These are phyloP conservation scores for Ceratobasidium sp. DNA, from an alignment of 1,284 basidiomycete species.

Conservation along the genomic window DNA sequence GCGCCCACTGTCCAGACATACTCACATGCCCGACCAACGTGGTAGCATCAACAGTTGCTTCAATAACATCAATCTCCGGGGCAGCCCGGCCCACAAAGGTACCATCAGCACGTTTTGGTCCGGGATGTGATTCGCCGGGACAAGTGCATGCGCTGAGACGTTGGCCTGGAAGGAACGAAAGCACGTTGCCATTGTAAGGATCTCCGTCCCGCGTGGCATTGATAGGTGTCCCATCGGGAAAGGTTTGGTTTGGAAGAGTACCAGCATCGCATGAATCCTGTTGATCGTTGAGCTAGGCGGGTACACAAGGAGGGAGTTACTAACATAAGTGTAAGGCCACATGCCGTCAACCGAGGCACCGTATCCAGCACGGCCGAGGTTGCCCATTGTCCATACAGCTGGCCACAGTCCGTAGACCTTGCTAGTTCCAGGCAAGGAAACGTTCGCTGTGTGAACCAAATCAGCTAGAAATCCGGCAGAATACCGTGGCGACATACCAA, in stretches of 20 bases:
- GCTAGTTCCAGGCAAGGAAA: constrained; percentile 56
- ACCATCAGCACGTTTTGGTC: constrained; percentile 47
- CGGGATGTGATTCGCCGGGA: constrained; percentile 53
- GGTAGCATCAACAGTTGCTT: constrained; percentile 43
- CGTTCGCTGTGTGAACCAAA: constrained; percentile 44
- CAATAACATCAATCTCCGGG: constrained; percentile 43
- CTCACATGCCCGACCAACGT: constrained; percentile 58
- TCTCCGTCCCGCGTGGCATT: constrained; percentile 37
- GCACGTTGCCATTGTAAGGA: constrained; percentile 50
- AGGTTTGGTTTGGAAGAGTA: constrained; percentile 52
- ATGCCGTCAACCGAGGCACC: constrained; percentile 53
- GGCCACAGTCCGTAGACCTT: constrained; percentile 51
- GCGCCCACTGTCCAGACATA: constrained; percentile 54
- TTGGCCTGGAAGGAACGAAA: constrained; percentile 59
- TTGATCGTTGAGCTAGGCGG: constrained; percentile 43
- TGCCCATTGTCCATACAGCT: constrained; percentile 74
- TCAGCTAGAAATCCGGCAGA: constrained; percentile 48
- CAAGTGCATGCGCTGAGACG: constrained; percentile 63
- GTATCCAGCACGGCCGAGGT: constrained; percentile 55
- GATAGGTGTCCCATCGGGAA: constrained; percentile 3
- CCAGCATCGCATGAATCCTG: constrained; percentile 51
- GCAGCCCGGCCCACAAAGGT: constrained; percentile 39
- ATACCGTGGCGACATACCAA: constrained; percentile 42
- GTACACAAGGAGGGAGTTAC: constrained; percentile 39
- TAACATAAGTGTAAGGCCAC: constrained; percentile 50